These are phyloP conservation scores for Hyaloraphidium curvatum DNA, from an alignment of 192 early-diverging fungal species.

Conservation along the genomic window DNA sequence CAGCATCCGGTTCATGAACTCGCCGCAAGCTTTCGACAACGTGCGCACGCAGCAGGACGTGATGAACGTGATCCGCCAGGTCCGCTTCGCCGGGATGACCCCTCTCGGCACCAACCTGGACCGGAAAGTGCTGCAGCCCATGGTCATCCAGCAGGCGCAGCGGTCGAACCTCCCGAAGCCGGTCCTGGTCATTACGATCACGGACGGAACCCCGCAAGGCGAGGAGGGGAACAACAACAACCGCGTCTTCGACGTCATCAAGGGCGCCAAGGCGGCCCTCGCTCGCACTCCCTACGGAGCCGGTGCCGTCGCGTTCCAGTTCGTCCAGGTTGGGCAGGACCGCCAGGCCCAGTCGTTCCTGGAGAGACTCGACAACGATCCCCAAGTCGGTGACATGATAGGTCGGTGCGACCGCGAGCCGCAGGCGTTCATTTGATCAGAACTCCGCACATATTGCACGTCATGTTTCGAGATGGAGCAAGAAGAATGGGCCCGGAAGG, in stretches of 20 bases:
- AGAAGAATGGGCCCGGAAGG: too few species aligned
- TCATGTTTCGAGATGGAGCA: too few species aligned
- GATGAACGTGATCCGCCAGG: conserved; percentile 2
- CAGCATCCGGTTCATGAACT: conserved; percentile 15
- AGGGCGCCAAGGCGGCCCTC: conserved; percentile 6
- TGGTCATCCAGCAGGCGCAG: conserved; percentile 4
- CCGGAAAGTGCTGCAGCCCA: conserved; percentile 10
- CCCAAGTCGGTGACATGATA: too few species aligned
- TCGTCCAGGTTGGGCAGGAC: conserved; percentile 15
- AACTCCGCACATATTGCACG: too few species aligned
- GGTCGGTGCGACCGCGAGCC: too few species aligned
- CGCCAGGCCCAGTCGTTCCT: conserved; percentile 12
- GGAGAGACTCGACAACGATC: conserved; percentile 8
- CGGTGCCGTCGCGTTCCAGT: conserved; percentile 10
- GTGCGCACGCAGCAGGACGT: conserved; percentile 8
- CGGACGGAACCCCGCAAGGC: conserved; percentile 14
- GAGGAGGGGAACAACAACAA: conserved; percentile 6
- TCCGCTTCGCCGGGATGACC: conserved; percentile 13
- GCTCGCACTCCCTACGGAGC: conserved; percentile 6
- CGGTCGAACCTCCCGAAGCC: conserved; percentile 7
- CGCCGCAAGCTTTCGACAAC: conserved; percentile 8
- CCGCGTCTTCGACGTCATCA: conserved; percentile 8
- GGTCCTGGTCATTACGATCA: conserved; percentile 12
- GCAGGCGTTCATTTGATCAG: too few species aligned
- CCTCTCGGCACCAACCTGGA: conserved; percentile 15